Percentiles rank a stretch among this genome's conserved stretches.
Conservation (phyloP, 345 rosid species). For the Turnera subulata region DNA sequence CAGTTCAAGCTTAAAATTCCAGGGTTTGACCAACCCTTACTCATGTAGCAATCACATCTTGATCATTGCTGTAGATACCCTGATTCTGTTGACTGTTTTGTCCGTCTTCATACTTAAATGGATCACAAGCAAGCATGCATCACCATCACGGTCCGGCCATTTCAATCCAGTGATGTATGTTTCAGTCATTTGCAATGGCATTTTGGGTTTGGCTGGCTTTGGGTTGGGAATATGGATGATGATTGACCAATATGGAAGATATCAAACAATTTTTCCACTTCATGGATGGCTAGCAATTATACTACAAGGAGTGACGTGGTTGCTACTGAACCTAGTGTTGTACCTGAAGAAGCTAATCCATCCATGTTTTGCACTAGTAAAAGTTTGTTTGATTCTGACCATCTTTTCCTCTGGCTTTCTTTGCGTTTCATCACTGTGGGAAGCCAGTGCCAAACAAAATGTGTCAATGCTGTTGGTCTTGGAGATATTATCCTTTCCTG, state of each 20-base stretch:
- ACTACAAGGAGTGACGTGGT: conserved; percentile 39
- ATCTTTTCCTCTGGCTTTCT: conserved; percentile 31
- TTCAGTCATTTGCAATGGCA: conserved; percentile 24
- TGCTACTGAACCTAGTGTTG: conserved; percentile 20
- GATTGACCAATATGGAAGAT: conserved; percentile 8
- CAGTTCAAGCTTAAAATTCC: conserved; percentile 16
- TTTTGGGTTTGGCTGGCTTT: conserved; percentile 32
- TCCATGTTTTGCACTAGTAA: conserved; percentile 4
- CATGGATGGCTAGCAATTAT: conserved; percentile 26
- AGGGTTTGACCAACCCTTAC: conserved; percentile 19
- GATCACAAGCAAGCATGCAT: conserved; percentile 6
- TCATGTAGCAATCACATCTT: conserved; percentile 27
- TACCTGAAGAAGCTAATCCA: conserved; percentile 18
- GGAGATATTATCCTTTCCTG: conserved; percentile 33
- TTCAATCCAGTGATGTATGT: conserved; percentile 10
- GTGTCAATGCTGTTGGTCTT: conserved; percentile 17
- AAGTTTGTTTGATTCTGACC: conserved; percentile 16
- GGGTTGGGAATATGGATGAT: conserved; percentile 29
- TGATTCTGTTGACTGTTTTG: conserved; percentile 22
- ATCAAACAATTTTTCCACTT: conserved; percentile 24
- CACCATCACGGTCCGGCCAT: conserved; percentile 1
- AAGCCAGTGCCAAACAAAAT: conserved; percentile 9
- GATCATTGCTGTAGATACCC: conserved; percentile 25
- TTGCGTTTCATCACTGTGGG: conserved; percentile 22
- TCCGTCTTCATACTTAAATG: conserved; percentile 17